Evolutionary conservation across 768 basidiomycete species (phyloP), one percentile per base, ranked within the genome.

Genomic region (Naematelia aurantialba): DNA sequence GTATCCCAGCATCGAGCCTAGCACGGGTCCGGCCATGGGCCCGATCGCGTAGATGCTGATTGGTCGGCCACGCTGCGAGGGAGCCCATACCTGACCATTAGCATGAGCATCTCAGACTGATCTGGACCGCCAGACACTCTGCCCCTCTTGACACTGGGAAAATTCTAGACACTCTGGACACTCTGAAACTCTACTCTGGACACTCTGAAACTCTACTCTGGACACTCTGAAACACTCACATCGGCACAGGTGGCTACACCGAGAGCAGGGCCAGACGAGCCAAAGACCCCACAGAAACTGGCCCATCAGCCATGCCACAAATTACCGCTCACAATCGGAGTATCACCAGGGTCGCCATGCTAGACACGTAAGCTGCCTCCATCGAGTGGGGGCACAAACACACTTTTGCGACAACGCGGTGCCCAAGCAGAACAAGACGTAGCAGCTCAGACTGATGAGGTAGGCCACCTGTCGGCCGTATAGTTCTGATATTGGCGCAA

Each of bases 201-300:
- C n/a, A n/a, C n/a, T n/a, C n/a, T n/a, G 49, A 8, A n/a, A 8
- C 1, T 14, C 44, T 48, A 26, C 21, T 17, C 10, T 31, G 24
- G 22, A 44, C n/a, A 34, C 22, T 17, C 3, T 5, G 48, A 25
- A 3, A 21, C 1, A 60, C 67, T 57, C 45, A 72, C 66, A 55
- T 74, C 73, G 5, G 73, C 73, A 24, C 67, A 63, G 8, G 73
- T 72, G 3, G 70, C 70, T 4, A 74, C 69, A 8, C 73, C 73
- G 5, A 74, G 58, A 2, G 68, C 68, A 19, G 73, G 73, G 14
- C 70, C 66, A 21, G 63, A 60, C 0, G 73, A 74, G 0, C 63
- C 70, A 22, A 63, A 72, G 5, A 69, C 61, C 1, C 73, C 73
- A 39, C 61, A 60, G 29, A 74, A 61, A 47, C 68, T 70, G 45